Evolutionary conservation across 176 grass and related monocot species (phyloP).

Genomic region (Poa annua): DNA sequence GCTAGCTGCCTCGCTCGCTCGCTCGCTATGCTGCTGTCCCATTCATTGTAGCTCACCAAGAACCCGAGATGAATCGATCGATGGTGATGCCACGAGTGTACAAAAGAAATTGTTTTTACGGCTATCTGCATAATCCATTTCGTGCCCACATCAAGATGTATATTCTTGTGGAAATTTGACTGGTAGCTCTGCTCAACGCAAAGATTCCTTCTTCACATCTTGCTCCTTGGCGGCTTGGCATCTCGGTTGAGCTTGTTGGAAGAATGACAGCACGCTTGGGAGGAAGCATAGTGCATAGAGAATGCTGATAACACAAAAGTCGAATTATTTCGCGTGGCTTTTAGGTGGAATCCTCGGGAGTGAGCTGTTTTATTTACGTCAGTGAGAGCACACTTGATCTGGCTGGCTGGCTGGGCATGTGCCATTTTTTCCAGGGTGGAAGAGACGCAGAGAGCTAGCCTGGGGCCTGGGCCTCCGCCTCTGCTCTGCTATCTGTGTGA

Average conservation of each 20-base stretch:
- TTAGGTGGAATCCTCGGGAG: not conserved
- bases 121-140: too few relatives aligned
- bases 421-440: conserved; percentile 33
- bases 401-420: conserved; percentile 30
- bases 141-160: too few relatives aligned
- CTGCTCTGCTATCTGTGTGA: not conserved
- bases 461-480: conserved; percentile 17
- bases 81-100: conserved; percentile 47
- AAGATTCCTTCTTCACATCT: too few relatives aligned
- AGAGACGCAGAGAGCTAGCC: not conserved
- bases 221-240: too few relatives aligned
- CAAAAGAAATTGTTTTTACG: too few relatives aligned
- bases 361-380: conserved; percentile 33
- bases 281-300: too few relatives aligned
- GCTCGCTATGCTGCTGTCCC: too few relatives aligned
- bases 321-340: not conserved
- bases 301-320: not conserved
- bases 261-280: conserved; percentile 19
- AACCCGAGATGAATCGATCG: not conserved
- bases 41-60: too few relatives aligned
- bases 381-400: not conserved
- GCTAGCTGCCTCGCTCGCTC: too few relatives aligned
- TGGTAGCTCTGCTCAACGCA: too few relatives aligned
- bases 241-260: too few relatives aligned
- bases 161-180: too few relatives aligned